A percentile compares a stretch with the other conserved stretches of the same genome.
These are phyloP conservation scores for Saturnispora bothae DNA, from an alignment of 805 yeast genomes.

Conservation along the genomic window DNA sequence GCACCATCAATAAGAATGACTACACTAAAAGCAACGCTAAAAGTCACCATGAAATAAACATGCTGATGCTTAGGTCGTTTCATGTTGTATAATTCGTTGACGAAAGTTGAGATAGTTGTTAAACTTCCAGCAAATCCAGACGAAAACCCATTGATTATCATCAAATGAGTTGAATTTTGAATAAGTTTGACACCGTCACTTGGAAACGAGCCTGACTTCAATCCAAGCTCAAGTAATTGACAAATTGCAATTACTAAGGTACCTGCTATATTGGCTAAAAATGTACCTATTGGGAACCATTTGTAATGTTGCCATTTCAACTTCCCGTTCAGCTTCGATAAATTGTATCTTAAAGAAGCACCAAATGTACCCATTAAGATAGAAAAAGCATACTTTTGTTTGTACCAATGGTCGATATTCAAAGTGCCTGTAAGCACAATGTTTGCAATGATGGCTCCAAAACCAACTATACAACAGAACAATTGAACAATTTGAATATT, in stretches of 20 bases:
- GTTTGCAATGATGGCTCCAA: constrained; percentile 27
- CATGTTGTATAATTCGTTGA: constrained; percentile 44
- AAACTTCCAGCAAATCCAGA: constrained; percentile 24
- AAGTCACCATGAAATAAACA: constrained; percentile 39
- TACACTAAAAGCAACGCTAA: constrained; percentile 37
- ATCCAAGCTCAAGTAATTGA: constrained; percentile 16
- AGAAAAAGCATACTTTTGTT: constrained; percentile 58
- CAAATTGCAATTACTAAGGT: constrained; percentile 16
- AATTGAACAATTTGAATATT: constrained; percentile 12
- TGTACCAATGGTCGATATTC: constrained; percentile 33
- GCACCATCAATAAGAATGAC: constrained; percentile 58
- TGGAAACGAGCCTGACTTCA: background rate
- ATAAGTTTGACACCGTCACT: constrained; percentile 8
- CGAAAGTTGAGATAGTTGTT: constrained; percentile 60
- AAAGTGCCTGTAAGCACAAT: constrained; percentile 33
- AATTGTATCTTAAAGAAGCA: constrained; percentile 44
- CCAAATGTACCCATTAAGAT: constrained; percentile 66
- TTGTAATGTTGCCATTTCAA: constrained; percentile 2
- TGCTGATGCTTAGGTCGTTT: constrained; percentile 27
- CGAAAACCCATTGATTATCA: constrained; percentile 18
- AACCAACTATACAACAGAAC: constrained; percentile 15
- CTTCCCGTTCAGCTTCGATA: constrained; percentile 40
- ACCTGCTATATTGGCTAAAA: constrained; percentile 27
- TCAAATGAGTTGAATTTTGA: constrained; percentile 10
- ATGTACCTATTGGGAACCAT: constrained; percentile 47